A percentile compares a stretch with the other conserved stretches of the same genome.
Conservation (phyloP, 2,329 filamentous ascomycete genomes). For the Pseudocercospora ulei region DNA sequence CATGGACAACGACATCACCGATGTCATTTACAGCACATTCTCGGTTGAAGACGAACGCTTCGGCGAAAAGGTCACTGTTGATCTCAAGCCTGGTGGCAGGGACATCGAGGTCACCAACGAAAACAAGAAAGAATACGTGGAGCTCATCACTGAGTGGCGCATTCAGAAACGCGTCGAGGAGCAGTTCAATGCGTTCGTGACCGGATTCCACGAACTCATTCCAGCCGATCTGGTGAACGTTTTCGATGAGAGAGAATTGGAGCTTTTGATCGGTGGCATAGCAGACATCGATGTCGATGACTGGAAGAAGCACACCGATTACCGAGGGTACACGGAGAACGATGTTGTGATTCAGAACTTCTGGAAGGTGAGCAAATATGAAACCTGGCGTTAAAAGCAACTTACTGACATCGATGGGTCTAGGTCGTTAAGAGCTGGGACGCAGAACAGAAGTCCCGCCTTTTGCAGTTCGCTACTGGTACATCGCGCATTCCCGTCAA, state of each 20-base stretch:
- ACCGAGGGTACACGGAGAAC: constrained; percentile 93
- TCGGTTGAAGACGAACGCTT: constrained; percentile 96
- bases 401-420: constrained; percentile 20
- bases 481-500: constrained; percentile 98
- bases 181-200: constrained; percentile 96
- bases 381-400: no score
- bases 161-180: constrained; percentile 97
- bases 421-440: constrained; percentile 86
- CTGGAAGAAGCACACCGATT: constrained; percentile 99
- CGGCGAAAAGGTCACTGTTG: constrained; percentile 85
- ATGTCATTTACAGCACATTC: constrained; percentile 89
- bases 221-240: constrained; percentile 94
- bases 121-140: constrained; percentile 98
- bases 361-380: constrained; percentile 61
- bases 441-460: constrained; percentile 91
- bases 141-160: constrained; percentile 98
- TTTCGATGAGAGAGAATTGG: constrained; percentile 94
- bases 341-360: constrained; percentile 98
- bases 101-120: constrained; percentile 96
- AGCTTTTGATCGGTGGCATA: constrained; percentile 93
- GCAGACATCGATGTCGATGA: constrained; percentile 99
- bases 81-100: constrained; percentile 79
- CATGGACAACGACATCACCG: constrained; percentile 93
- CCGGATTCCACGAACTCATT: constrained; percentile 95
- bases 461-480: constrained; percentile 93